A percentile compares a stretch with the other conserved stretches of the same genome.
phyloP scores from a whole-genome alignment of 768 basidiomycete genomes.

The Russula ochroleuca region DNA sequence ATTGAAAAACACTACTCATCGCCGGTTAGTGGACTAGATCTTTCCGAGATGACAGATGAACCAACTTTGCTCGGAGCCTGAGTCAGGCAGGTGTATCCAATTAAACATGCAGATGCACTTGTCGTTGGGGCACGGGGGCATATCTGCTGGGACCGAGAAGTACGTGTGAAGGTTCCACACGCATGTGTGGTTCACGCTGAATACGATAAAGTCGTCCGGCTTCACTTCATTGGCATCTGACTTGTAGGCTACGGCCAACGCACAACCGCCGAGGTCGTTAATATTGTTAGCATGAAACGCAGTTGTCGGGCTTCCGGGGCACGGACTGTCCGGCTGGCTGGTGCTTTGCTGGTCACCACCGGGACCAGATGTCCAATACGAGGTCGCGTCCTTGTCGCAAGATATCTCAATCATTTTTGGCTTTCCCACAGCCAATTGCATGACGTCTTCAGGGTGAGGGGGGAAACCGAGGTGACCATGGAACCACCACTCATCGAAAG shows the following conservation, averaged over 20 bases:
- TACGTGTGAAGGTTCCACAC: slow-evolving; percentile 40
- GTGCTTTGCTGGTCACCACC: slow-evolving; percentile 31
- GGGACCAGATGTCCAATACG: slow-evolving; percentile 26
- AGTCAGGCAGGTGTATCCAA: slow-evolving; percentile 40
- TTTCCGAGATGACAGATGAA: neutral
- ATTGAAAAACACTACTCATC: slow-evolving; percentile 37
- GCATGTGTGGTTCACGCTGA: slow-evolving; percentile 43
- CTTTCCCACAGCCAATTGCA: slow-evolving; percentile 36
- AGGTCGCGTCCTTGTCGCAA: slow-evolving; percentile 37
- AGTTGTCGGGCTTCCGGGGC: slow-evolving; percentile 27
- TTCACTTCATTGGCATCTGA: slow-evolving; percentile 36
- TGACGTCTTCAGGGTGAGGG: slow-evolving; percentile 33
- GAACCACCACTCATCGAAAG: slow-evolving; percentile 39
- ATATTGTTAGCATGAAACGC: slow-evolving; percentile 35
- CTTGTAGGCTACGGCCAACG: slow-evolving; percentile 44
- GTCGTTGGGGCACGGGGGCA: slow-evolving; percentile 43
- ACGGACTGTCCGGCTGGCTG: slow-evolving; percentile 28
- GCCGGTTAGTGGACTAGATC: neutral
- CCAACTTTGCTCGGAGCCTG: slow-evolving; percentile 39
- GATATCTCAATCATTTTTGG: slow-evolving; percentile 31
- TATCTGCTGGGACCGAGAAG: slow-evolving; percentile 40
- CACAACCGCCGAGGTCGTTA: slow-evolving; percentile 38
- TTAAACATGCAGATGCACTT: slow-evolving; percentile 44
- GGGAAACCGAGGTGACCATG: slow-evolving; percentile 36
- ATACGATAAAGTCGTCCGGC: slow-evolving; percentile 43